phyloP scores from a whole-genome alignment of 768 basidiomycete genomes.

The Lactarius deliciosus region DNA sequence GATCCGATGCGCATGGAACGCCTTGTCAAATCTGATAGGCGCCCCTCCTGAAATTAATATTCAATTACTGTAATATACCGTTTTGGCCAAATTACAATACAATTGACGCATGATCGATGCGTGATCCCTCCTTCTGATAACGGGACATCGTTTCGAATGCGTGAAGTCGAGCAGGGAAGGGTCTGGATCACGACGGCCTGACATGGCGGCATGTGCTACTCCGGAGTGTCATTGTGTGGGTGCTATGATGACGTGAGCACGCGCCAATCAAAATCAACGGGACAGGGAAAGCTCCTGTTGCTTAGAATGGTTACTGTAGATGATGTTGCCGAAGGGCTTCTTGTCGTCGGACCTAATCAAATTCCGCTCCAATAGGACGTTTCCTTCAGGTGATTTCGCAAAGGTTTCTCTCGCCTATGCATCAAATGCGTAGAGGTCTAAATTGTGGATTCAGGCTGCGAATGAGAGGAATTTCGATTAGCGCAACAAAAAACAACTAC shows the following conservation, averaged over 20 bases:
- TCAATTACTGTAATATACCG: neutral
- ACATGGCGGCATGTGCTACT: neutral
- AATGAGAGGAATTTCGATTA: neutral
- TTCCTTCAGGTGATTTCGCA: neutral
- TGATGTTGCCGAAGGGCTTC: neutral
- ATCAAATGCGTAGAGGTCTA: neutral
- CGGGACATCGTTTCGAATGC: neutral
- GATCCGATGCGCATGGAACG: neutral
- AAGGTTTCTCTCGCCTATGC: neutral
- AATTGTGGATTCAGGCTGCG: neutral
- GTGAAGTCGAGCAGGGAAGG: neutral
- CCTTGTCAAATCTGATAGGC: neutral
- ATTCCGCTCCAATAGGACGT: neutral
- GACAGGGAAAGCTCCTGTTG: slow-evolving; percentile 1
- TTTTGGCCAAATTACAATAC: neutral
- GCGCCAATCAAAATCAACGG: neutral
- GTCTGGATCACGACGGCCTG: neutral
- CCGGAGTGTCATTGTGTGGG: neutral
- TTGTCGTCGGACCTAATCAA: neutral
- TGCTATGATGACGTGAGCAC: neutral
- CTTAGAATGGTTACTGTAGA: neutral
- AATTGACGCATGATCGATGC: neutral
- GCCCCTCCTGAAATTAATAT: neutral
- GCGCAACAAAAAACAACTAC: slow-evolving; percentile 2
- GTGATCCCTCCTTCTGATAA: neutral